Conservation (phyloP, 1,139 yeast genomes). For the Sugiyamaella castrensis region DNA sequence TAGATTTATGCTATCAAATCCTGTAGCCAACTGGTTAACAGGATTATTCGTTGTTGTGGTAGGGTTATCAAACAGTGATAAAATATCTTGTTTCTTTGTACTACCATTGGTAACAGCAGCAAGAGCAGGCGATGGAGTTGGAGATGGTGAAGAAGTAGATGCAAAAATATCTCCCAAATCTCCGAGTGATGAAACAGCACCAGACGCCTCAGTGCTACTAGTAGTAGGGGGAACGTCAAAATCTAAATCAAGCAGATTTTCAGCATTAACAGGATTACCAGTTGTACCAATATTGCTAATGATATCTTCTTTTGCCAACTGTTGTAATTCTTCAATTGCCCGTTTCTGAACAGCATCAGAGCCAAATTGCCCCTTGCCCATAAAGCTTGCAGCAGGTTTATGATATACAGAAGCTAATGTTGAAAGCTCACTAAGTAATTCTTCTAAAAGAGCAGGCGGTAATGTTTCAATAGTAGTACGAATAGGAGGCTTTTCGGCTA, state of each 20-base stretch:
- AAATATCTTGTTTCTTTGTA: slow-evolving; percentile 32
- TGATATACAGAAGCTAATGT: slow-evolving; percentile 88
- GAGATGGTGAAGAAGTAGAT: slow-evolving; percentile 34
- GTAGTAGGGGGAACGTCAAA: slow-evolving; percentile 38
- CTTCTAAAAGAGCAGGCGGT: slow-evolving; percentile 64
- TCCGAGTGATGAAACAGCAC: slow-evolving; percentile 29
- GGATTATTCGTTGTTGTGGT: slow-evolving; percentile 31
- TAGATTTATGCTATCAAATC: slow-evolving; percentile 29
- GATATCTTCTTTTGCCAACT: slow-evolving; percentile 74
- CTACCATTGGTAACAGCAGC: slow-evolving; percentile 25
- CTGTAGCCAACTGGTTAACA: slow-evolving; percentile 21
- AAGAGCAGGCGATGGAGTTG: slow-evolving; percentile 21
- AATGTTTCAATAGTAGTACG: slow-evolving; percentile 69
- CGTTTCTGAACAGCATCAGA: slow-evolving; percentile 46
- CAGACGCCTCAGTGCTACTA: slow-evolving; percentile 31
- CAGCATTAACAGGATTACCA: slow-evolving; percentile 50
- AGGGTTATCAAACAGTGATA: slow-evolving; percentile 31
- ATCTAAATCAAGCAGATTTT: slow-evolving; percentile 83
- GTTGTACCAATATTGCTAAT: slow-evolving; percentile 48
- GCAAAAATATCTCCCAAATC: slow-evolving; percentile 37
- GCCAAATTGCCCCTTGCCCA: slow-evolving; percentile 48
- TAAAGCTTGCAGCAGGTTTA: slow-evolving; percentile 71
- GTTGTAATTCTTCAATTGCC: slow-evolving; percentile 73
- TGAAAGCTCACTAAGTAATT: slow-evolving; percentile 70
- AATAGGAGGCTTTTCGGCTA: slow-evolving; percentile 66